A percentile compares a stretch with the other conserved stretches of the same genome.
Evolutionary conservation across 352 stramenopile genomes (phyloP).

Genomic region (Elongisporangium anandrum): DNA sequence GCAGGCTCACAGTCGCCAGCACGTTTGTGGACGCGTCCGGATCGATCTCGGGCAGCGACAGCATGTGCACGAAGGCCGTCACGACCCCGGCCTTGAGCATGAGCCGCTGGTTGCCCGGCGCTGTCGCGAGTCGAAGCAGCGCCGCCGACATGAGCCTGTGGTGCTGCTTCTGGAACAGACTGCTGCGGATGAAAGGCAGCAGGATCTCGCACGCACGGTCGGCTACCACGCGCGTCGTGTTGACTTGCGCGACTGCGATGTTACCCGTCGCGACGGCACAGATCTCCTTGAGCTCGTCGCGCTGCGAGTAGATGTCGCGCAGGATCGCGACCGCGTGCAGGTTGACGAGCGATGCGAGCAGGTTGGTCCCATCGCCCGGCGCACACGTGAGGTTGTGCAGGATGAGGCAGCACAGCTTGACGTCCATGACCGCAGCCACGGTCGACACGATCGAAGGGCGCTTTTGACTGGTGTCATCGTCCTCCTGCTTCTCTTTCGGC

Average conservation of each 20-base stretch:
- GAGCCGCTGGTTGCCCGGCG: conserved; percentile 50
- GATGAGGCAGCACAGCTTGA: conserved; percentile 58
- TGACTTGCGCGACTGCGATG: conserved; percentile 58
- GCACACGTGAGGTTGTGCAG: conserved; percentile 75
- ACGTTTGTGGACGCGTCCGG: conserved; percentile 37
- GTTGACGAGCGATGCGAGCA: conserved; percentile 45
- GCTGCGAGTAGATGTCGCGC: conserved; percentile 42
- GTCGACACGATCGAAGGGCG: background rate
- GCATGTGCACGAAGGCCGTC: conserved; percentile 43
- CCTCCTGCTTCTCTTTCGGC: conserved; percentile 2
- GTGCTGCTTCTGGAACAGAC: conserved; percentile 27
- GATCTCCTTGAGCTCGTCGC: conserved; percentile 47
- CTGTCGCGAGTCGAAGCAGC: conserved; percentile 56
- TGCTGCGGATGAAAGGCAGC: conserved; percentile 49
- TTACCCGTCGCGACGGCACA: conserved; percentile 60
- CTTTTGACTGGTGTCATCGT: conserved; percentile 3
- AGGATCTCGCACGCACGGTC: conserved; percentile 45
- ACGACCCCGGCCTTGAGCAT: conserved; percentile 40
- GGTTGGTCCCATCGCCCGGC: conserved; percentile 7
- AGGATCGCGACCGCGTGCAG: conserved; percentile 38
- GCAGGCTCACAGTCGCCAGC: conserved; percentile 35
- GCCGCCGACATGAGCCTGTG: conserved; percentile 41
- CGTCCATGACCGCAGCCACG: background rate
- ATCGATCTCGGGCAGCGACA: conserved; percentile 23
- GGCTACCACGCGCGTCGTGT: conserved; percentile 53